Conservation (phyloP, 805 yeast genomes). For the Metschnikowia arizonensis region DNA sequence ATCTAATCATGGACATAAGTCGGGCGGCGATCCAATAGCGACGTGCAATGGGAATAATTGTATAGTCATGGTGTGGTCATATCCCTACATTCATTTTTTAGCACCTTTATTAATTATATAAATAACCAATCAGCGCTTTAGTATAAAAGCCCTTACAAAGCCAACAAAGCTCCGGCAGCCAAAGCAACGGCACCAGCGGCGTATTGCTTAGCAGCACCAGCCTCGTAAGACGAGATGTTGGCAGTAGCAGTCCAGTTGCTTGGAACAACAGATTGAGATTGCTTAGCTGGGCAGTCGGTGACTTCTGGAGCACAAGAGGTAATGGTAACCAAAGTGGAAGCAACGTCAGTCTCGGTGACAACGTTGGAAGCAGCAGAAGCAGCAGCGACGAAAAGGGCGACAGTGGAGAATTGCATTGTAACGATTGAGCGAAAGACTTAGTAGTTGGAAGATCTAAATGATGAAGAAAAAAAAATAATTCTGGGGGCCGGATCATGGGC, state of each 20-base stretch:
- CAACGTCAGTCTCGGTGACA: conserved; percentile 23
- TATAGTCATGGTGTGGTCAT: too few species aligned
- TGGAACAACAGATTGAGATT: conserved; percentile 15
- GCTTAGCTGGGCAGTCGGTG: conserved; percentile 46
- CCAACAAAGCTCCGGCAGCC: conserved; percentile 46
- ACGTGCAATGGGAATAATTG: too few species aligned
- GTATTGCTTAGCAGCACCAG: conserved; percentile 31
- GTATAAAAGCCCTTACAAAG: conserved; percentile 21
- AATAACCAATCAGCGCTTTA: not conserved
- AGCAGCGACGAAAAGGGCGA: conserved; percentile 33
- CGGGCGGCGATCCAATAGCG: too few species aligned
- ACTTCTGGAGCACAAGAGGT: conserved; percentile 43
- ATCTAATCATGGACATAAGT: too few species aligned
- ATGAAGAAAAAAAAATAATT: conserved; percentile 14
- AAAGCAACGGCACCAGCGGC: conserved; percentile 47
- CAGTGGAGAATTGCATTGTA: conserved; percentile 46
- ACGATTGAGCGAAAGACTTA: conserved; percentile 16
- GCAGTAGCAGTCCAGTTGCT: conserved; percentile 22
- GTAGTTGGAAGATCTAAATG: conserved; percentile 27
- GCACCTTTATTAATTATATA: conserved; percentile 4
- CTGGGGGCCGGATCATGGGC: conserved; percentile 9
- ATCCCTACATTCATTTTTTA: too few species aligned
- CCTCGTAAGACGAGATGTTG: conserved; percentile 31
- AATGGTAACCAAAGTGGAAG: conserved; percentile 43
- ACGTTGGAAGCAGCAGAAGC: conserved; percentile 34